A percentile compares a stretch with the other conserved stretches of the same genome.
Conservation (phyloP, 805 yeast species). For the Wickerhamiella brachini region DNA sequence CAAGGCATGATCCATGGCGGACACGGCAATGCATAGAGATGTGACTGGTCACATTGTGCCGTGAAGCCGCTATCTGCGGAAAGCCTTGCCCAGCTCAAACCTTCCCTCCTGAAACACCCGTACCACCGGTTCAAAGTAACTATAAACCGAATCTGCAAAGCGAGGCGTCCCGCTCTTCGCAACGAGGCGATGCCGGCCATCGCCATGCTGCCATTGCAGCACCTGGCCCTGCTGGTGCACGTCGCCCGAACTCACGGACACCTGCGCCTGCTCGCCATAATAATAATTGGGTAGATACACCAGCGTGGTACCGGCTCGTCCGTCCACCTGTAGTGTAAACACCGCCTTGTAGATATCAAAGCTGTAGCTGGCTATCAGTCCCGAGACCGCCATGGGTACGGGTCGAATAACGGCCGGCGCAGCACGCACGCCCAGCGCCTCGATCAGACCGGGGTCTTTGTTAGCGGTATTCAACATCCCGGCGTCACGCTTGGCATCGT, state of each 20-base stretch:
- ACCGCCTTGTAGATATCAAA: conserved; percentile 41
- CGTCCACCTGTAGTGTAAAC: conserved; percentile 35
- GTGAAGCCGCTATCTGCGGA: neutral
- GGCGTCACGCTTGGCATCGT: conserved; percentile 9
- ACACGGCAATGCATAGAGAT: no score
- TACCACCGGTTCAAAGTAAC: conserved; percentile 14
- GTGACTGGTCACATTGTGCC: no score
- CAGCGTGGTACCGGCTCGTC: conserved; percentile 5
- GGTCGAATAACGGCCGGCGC: conserved; percentile 68
- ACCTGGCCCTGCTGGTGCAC: conserved; percentile 9
- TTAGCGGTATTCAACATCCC: neutral
- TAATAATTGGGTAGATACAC: conserved; percentile 65
- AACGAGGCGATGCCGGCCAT: conserved; percentile 10
- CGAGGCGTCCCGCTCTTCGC: conserved; percentile 11
- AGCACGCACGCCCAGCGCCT: conserved; percentile 52
- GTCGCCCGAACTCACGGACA: conserved; percentile 9
- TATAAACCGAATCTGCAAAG: conserved; percentile 13
- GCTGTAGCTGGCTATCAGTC: conserved; percentile 38
- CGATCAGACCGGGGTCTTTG: conserved; percentile 7
- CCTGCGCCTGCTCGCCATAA: conserved; percentile 27
- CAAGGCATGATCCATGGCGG: no score
- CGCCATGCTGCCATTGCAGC: conserved; percentile 15
- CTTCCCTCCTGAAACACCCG: neutral
- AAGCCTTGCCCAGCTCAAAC: neutral
- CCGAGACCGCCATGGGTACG: conserved; percentile 49